Percentiles rank a stretch among this genome's conserved stretches.
phyloP scores from a whole-genome alignment of 139 green algal genomes.

The Micromonas pusilla region DNA sequence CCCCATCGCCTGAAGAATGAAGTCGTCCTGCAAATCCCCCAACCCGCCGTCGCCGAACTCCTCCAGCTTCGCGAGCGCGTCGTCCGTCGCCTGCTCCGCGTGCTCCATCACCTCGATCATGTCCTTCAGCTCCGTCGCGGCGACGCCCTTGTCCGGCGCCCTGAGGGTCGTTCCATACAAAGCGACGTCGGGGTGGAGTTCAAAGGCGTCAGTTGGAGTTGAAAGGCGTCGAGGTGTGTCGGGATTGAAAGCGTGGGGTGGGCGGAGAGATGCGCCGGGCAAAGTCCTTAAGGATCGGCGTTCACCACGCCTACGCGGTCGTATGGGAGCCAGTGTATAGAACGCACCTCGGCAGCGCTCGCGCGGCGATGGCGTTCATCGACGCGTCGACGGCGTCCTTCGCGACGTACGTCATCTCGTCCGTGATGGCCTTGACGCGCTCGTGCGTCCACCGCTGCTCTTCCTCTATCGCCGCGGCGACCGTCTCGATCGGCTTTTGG shows the following conservation, averaged over 20 bases:
- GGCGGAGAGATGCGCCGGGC: conserved; percentile 24
- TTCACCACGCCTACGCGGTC: too few species aligned
- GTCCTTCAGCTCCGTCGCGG: conserved; percentile 42
- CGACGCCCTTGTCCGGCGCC: background rate
- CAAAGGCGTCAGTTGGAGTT: too few species aligned
- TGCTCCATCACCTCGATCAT: conserved; percentile 38
- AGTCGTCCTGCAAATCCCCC: conserved; percentile 42
- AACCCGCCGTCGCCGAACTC: conserved; percentile 53
- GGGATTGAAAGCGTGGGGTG: too few species aligned
- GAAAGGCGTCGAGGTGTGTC: too few species aligned
- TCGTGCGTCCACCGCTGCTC: background rate
- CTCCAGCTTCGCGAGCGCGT: conserved; percentile 37
- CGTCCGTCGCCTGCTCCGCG: conserved; percentile 28
- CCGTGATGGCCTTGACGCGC: background rate
- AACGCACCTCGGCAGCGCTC: too few species aligned
- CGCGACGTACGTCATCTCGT: background rate
- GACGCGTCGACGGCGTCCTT: background rate
- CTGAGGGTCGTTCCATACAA: too few species aligned
- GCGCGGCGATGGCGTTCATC: background rate
- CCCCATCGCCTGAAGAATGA: conserved; percentile 33
- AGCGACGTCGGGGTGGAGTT: too few species aligned
- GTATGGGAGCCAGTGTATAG: conserved; percentile 34
- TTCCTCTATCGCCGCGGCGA: background rate
- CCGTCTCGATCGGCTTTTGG: background rate
- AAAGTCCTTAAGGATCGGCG: too few species aligned